Percentiles rank a stretch among this genome's conserved stretches.
Evolutionary conservation across 768 basidiomycete genomes (phyloP).

Genomic region (Podaxis sp.): DNA sequence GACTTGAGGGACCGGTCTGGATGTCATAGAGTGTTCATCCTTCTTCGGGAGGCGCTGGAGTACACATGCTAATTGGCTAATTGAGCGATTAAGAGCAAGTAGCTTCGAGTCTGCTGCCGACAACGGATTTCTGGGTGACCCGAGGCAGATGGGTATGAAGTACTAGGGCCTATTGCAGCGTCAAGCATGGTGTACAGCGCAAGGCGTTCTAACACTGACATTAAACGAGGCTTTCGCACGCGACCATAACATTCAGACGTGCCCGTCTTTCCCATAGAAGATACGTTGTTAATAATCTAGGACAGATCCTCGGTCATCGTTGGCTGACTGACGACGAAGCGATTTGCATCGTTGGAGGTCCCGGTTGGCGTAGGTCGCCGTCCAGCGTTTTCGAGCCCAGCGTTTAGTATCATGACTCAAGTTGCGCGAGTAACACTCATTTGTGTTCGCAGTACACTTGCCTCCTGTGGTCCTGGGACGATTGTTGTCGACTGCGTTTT

Average conservation of each 20-base stretch:
- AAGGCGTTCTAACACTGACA: neutral
- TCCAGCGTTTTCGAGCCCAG: neutral
- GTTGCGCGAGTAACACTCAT: too few species aligned
- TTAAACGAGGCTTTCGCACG: too few species aligned
- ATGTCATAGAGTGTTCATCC: too few species aligned
- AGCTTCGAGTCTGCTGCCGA: neutral
- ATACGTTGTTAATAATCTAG: too few species aligned
- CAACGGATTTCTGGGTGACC: neutral
- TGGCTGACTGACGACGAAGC: neutral
- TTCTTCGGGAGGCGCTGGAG: too few species aligned
- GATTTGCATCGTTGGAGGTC: neutral
- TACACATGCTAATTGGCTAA: too few species aligned
- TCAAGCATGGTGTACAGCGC: neutral
- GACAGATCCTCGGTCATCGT: too few species aligned
- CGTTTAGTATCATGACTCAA: neutral
- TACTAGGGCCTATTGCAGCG: neutral
- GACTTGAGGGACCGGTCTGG: too few species aligned
- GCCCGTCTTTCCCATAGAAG: too few species aligned
- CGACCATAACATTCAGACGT: too few species aligned
- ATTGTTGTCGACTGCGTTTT: neutral
- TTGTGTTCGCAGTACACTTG: neutral
- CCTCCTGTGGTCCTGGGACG: neutral
- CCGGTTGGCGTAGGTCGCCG: neutral
- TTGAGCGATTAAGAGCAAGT: too few species aligned
- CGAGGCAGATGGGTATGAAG: too few species aligned